A percentile compares a stretch with the other conserved stretches of the same genome.
phyloP scores from a whole-genome alignment of 2,329 filamentous ascomycete genomes.

The Penicillium sp. region DNA sequence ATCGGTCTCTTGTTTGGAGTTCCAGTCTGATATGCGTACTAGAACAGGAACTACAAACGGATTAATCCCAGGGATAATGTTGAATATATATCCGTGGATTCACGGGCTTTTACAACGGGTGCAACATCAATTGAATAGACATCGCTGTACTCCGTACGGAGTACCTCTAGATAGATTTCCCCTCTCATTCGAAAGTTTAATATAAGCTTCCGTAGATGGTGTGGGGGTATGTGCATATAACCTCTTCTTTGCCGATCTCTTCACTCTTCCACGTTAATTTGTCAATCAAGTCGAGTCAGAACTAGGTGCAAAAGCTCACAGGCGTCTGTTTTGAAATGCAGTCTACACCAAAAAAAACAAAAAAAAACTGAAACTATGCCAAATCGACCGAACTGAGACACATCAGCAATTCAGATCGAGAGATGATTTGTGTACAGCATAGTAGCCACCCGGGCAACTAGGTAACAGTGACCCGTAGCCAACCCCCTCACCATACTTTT shows the following conservation, averaged over 20 bases:
- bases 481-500: too few species aligned
- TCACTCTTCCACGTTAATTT: background rate
- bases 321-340: too few species aligned
- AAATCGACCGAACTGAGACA: too few species aligned
- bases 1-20: background rate
- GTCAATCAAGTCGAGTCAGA: background rate
- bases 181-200: background rate
- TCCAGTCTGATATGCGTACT: background rate
- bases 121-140: background rate
- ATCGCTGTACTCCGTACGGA: background rate
- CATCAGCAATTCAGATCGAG: too few species aligned
- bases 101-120: background rate
- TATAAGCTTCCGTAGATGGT: background rate
- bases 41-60: background rate
- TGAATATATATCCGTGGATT: background rate
- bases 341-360: too few species aligned
- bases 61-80: background rate
- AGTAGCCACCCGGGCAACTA: too few species aligned
- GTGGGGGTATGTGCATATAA: background rate
- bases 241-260: background rate
- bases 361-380: too few species aligned
- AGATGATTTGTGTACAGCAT: too few species aligned
- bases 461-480: too few species aligned
- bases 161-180: background rate
- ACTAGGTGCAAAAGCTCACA: too few species aligned